These are phyloP conservation scores for Plantago coronopus DNA, from an alignment of 305 asterid species.

Conservation along the genomic window DNA sequence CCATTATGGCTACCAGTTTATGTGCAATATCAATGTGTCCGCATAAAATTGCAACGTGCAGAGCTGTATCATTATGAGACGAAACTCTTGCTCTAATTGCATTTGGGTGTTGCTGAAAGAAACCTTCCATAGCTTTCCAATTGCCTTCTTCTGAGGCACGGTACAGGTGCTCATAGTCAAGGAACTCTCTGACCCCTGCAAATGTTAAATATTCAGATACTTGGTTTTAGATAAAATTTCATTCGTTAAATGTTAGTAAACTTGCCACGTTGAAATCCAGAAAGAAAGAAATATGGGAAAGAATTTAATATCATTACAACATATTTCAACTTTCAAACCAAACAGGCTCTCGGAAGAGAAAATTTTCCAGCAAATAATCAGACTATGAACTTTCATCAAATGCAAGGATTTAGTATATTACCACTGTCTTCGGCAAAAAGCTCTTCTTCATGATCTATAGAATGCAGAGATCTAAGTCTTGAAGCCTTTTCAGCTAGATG, in stretches of 20 bases:
- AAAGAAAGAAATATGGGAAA: too few relatives aligned
- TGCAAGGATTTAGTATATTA: neutral
- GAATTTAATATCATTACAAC: too few relatives aligned
- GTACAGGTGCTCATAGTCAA: slow-evolving; percentile 15
- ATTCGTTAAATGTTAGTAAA: too few relatives aligned
- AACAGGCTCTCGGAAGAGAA: neutral
- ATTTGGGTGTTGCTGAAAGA: neutral
- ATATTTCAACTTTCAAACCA: too few relatives aligned
- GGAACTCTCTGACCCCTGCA: slow-evolving; percentile 18
- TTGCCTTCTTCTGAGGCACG: slow-evolving; percentile 18
- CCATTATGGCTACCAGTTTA: slow-evolving; percentile 21
- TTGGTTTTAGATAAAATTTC: too few relatives aligned
- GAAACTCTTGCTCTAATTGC: slow-evolving; percentile 31
- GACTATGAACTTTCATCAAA: neutral
- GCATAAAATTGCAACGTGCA: slow-evolving; percentile 33
- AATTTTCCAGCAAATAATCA: neutral
- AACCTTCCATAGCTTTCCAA: neutral
- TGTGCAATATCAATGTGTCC: slow-evolving; percentile 31
- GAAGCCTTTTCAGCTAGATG: slow-evolving; percentile 29
- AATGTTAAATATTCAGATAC: neutral
- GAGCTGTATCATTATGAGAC: slow-evolving; percentile 34
- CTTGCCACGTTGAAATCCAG: too few relatives aligned
- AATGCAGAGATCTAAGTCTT: neutral
- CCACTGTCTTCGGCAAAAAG: neutral
- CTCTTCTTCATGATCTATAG: neutral